A percentile compares a stretch with the other conserved stretches of the same genome.
Evolutionary conservation across 2,329 filamentous ascomycete species (phyloP).

Genomic region (Paramyrothecium sp.): DNA sequence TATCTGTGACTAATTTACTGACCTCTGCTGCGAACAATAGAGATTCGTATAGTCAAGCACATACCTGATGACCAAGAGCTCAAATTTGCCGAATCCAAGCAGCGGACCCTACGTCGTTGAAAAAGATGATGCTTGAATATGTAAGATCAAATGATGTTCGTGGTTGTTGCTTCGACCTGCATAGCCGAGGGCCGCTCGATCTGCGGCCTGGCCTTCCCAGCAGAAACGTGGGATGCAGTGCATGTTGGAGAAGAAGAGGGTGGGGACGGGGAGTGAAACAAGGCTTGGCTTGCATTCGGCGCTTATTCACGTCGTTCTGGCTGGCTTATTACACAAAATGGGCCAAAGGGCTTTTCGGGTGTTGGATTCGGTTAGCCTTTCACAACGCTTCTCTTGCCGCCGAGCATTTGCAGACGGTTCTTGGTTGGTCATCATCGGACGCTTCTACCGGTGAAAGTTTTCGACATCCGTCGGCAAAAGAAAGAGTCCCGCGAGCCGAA

Average conservation of each 20-base stretch:
- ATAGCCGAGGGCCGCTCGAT: constrained; percentile 37
- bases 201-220: constrained; percentile 30
- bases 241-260: constrained; percentile 1
- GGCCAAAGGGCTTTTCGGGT: constrained; percentile 16
- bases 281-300: constrained; percentile 24
- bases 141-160: not conserved
- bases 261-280: constrained; percentile 24
- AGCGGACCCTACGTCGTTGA: not conserved
- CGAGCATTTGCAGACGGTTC: constrained; percentile 18
- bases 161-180: constrained; percentile 27
- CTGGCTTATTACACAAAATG: constrained; percentile 10
- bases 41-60: not conserved
- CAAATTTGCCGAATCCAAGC: not conserved
- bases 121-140: not conserved
- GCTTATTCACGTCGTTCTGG: constrained; percentile 16
- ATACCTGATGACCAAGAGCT: not conserved
- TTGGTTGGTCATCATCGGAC: constrained; percentile 17
- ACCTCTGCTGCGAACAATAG: not conserved
- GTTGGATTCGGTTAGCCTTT: constrained; percentile 29
- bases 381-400: constrained; percentile 37
- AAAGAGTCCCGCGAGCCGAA: constrained; percentile 2
- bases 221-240: constrained; percentile 20
- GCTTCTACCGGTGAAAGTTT: constrained; percentile 11
- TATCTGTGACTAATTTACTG: not conserved
- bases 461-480: constrained; percentile 2